Conservation (phyloP, 192 early-diverging fungal genomes). For the Dispira parvispora region DNA sequence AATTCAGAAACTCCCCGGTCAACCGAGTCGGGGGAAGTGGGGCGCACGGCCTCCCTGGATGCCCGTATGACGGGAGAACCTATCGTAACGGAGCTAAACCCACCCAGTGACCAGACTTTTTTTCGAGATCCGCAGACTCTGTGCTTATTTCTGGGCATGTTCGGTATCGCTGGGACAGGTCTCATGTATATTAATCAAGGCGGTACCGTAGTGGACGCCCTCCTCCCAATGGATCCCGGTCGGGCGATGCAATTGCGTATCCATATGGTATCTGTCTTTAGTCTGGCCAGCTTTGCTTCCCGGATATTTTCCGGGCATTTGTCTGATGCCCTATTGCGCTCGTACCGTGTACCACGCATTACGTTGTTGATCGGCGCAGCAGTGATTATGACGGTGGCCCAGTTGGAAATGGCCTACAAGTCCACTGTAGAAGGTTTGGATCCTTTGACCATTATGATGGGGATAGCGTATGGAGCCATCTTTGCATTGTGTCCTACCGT, state of each 20-base stretch:
- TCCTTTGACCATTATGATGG: constrained; percentile 19
- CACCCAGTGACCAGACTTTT: constrained; percentile 11
- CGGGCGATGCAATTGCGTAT: constrained; percentile 28
- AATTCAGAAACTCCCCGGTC: neutral
- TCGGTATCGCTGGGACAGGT: constrained; percentile 27
- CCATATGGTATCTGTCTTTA: constrained; percentile 26
- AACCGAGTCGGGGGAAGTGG: neutral
- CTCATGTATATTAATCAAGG: constrained; percentile 33
- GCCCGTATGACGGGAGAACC: neutral
- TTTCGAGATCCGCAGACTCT: constrained; percentile 27
- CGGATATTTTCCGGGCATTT: constrained; percentile 22
- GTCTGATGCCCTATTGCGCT: constrained; percentile 25
- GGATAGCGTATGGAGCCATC: constrained; percentile 24
- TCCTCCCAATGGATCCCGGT: constrained; percentile 16
- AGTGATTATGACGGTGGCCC: constrained; percentile 23
- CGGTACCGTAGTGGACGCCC: constrained; percentile 27
- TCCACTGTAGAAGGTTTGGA: constrained; percentile 17
- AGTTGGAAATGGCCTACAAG: constrained; percentile 15
- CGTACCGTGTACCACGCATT: constrained; percentile 21
- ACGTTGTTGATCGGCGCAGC: constrained; percentile 18
- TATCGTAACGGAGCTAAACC: neutral
- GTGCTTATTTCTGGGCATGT: constrained; percentile 24
- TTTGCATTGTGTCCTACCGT: constrained; percentile 29
- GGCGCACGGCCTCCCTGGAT: neutral
- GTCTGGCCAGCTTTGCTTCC: constrained; percentile 24